A percentile compares a stretch with the other conserved stretches of the same genome.
Conservation (phyloP, 257 asterid species). For the Lithospermum erythrorhizon region DNA sequence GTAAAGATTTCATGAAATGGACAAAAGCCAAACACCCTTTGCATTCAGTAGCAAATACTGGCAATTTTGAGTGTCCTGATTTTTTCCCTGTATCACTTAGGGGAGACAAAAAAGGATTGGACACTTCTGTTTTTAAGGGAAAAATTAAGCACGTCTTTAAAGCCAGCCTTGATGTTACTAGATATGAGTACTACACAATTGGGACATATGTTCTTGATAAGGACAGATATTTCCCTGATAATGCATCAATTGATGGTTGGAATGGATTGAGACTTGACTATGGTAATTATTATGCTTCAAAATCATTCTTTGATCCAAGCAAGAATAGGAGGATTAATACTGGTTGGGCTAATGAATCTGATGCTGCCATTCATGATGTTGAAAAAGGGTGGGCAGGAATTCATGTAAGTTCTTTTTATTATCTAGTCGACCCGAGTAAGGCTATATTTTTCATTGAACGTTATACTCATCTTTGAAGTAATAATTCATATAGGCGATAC, state of each 20-base stretch:
- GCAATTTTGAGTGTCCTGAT: constrained; percentile 51
- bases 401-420: constrained; percentile 13
- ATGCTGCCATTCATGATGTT: constrained; percentile 13
- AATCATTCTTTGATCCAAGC: constrained; percentile 31
- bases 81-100: constrained; percentile 26
- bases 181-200: constrained; percentile 38
- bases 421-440: not conserved
- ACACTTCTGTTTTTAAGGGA: constrained; percentile 2
- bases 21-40: constrained; percentile 32
- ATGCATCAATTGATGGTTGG: constrained; percentile 25
- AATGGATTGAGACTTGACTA: constrained; percentile 38
- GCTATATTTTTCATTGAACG: not conserved
- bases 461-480: not conserved
- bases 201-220: constrained; percentile 19
- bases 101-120: constrained; percentile 20
- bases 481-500: constrained; percentile 16
- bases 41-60: constrained; percentile 24
- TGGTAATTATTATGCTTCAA: constrained; percentile 47
- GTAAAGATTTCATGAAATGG: constrained; percentile 32
- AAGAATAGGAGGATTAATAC: constrained; percentile 34
- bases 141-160: constrained; percentile 24
- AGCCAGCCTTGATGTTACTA: constrained; percentile 29
- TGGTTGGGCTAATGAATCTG: constrained; percentile 52
- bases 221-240: constrained; percentile 29
- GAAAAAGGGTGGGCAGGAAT: constrained; percentile 48